A percentile compares a stretch with the other conserved stretches of the same genome.
Evolutionary conservation across 2,329 filamentous ascomycete genomes (phyloP).

Genomic region (Arthrinium puccinioides): DNA sequence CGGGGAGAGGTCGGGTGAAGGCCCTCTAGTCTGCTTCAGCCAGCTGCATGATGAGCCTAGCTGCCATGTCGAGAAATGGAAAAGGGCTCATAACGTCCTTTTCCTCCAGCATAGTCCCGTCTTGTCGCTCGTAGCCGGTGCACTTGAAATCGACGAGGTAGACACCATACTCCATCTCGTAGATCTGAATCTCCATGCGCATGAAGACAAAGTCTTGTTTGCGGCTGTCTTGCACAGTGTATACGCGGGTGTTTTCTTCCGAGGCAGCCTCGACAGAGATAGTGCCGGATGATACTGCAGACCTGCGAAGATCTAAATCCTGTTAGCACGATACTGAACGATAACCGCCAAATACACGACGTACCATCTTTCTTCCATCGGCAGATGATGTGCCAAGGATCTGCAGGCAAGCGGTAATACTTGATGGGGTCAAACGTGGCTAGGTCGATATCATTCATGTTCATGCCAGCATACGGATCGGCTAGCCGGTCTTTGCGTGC

Average conservation of each 20-base stretch:
- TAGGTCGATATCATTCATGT: constrained; percentile 21
- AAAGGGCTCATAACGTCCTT: constrained; percentile 95
- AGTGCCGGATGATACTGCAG: constrained; percentile 19
- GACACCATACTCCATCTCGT: constrained; percentile 85
- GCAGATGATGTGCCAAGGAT: constrained; percentile 90
- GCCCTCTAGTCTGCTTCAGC: constrained; percentile 75
- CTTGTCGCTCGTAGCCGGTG: constrained; percentile 79
- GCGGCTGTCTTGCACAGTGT: constrained; percentile 32
- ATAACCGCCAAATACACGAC: constrained; percentile 43
- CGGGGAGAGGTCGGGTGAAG: too few species aligned
- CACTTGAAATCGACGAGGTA: constrained; percentile 99
- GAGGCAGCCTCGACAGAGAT: constrained; percentile 24
- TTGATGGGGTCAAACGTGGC: constrained; percentile 42
- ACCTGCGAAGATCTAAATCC: constrained; percentile 30
- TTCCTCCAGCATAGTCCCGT: constrained; percentile 73
- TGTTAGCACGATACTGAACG: constrained; percentile 24
- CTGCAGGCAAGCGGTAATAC: constrained; percentile 80
- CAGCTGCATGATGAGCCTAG: constrained; percentile 85
- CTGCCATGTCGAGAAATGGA: constrained; percentile 90
- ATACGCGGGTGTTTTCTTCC: constrained; percentile 34
- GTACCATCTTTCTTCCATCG: constrained; percentile 80
- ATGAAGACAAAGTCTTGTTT: constrained; percentile 72
- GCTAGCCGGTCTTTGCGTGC: constrained; percentile 7
- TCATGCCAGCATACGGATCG: constrained; percentile 21
- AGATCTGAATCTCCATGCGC: constrained; percentile 93